These are phyloP conservation scores for Trametes villosa DNA, from an alignment of 768 basidiomycete species.

Conservation along the genomic window DNA sequence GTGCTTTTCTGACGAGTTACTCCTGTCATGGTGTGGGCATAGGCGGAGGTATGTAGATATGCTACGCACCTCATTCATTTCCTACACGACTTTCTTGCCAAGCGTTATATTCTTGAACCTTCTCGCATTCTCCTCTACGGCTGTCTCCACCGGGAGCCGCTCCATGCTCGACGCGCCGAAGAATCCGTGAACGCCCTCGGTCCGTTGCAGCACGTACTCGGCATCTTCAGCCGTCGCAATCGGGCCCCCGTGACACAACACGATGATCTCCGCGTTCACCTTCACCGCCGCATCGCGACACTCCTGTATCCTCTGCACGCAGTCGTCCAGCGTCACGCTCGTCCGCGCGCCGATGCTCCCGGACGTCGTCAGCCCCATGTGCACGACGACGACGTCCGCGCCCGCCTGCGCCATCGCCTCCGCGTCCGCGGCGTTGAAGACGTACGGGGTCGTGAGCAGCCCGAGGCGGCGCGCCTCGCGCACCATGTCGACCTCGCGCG, in stretches of 20 bases:
- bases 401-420: conserved; percentile 26
- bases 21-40: too few species aligned
- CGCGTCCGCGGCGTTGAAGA: conserved; percentile 21
- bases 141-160: conserved; percentile 23
- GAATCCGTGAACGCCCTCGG: conserved; percentile 26
- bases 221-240: conserved; percentile 25
- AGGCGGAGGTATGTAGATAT: too few species aligned
- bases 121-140: conserved; percentile 24
- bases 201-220: conserved; percentile 20
- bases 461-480: conserved; percentile 23
- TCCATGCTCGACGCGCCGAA: conserved; percentile 29
- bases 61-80: too few species aligned
- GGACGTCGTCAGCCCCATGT: conserved; percentile 27
- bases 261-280: conserved; percentile 22
- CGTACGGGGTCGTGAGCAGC: conserved; percentile 27
- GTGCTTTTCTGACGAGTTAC: too few species aligned
- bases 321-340: conserved; percentile 25
- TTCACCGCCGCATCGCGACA: conserved; percentile 25
- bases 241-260: conserved; percentile 26
- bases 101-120: conserved; percentile 18
- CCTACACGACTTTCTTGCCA: background rate
- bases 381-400: conserved; percentile 26
- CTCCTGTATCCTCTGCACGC: conserved; percentile 23
- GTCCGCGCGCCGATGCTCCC: conserved; percentile 27
- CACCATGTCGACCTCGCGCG: conserved; percentile 27